Evolutionary conservation across 139 green algal genomes (phyloP).

Genomic region (Auxenochlorella pyrenoidosa): DNA sequence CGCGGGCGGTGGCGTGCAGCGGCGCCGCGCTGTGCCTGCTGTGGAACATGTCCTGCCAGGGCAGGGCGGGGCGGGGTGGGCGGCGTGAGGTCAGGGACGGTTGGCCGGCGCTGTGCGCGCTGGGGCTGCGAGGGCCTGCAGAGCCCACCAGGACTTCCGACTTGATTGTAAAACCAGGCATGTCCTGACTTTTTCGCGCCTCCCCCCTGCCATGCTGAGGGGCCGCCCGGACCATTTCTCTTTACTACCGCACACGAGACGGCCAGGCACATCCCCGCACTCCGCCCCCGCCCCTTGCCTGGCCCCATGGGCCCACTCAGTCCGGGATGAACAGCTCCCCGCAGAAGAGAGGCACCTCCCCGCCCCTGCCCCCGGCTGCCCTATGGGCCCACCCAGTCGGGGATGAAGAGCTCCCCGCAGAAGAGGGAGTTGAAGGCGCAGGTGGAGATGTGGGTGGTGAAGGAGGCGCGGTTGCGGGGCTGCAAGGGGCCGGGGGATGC

Average conservation of each 20-base stretch:
- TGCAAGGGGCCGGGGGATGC: no score
- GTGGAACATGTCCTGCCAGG: constrained; percentile 65
- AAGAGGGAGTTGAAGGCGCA: constrained; percentile 88
- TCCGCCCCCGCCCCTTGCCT: no score
- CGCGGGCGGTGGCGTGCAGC: constrained; percentile 73
- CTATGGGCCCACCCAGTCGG: constrained; percentile 54
- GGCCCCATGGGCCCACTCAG: no score
- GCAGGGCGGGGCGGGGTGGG: background rate
- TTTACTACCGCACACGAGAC: no score
- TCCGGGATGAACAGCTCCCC: no score
- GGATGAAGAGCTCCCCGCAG: constrained; percentile 55
- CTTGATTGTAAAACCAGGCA: no score
- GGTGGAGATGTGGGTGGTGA: constrained; percentile 88
- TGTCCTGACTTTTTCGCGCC: no score
- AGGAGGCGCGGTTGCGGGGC: constrained; percentile 60
- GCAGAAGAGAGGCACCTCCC: background rate
- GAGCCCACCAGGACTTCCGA: no score
- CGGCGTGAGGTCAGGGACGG: background rate
- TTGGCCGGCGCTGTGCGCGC: background rate
- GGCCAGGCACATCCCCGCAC: no score
- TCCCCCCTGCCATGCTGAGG: no score
- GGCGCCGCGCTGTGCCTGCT: constrained; percentile 41
- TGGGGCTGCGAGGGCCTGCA: background rate
- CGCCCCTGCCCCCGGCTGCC: background rate
- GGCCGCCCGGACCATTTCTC: no score